Base-by-base conservation (phyloP, 352 stramenopile genomes). In the Globisporangium radiosum region DNA sequence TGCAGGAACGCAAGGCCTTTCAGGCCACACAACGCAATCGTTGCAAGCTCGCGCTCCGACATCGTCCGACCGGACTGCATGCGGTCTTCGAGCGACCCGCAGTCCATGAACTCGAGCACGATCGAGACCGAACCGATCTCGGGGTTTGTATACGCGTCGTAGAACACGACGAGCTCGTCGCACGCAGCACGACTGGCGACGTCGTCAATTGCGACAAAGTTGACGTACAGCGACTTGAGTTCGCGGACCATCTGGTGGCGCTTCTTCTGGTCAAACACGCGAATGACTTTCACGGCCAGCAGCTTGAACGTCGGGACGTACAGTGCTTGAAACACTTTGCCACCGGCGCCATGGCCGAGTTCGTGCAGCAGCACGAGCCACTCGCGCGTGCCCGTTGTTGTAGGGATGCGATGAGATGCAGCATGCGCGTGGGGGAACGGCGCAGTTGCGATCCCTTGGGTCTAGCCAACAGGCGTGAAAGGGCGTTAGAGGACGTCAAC, bases 71-170 rank as follows among this genome's bases (percentile, higher is more conserved):
- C 64, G 47, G 76, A 68, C 40, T 85, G 74, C 64, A 90, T 65
- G 36, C 73, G 75, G 42, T 90, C 76, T 69, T 98, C 84, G 1
- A 97, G 70, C 7, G 88, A 97, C 1, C 93, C 93, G 9, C 81
- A 88, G 56, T 97, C 82, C 92, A 98, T 98, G 66, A 97, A 97
- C 70, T 98, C 93, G 19, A 98, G 69, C n/a, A 98, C 81, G 52
- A 98, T 97, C 5, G 82, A 95, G 10, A 98, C 89, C 0, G 77
- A 87, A 7, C 88, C 85, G 7, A 85, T 73, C 52, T 92, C 74
- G 0, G 86, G 84, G 63, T 96, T 95, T 25, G 82, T 96, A 66
- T 94, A 98, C 6, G 92, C 92, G 60, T 98, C 91, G 57, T 96
- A 97, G 65, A 98, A 97, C 8, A 88, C 64, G 8, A 97, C 88